These are phyloP conservation scores for Nidula microcarpa DNA, from an alignment of 768 basidiomycete genomes.

Conservation along the genomic window DNA sequence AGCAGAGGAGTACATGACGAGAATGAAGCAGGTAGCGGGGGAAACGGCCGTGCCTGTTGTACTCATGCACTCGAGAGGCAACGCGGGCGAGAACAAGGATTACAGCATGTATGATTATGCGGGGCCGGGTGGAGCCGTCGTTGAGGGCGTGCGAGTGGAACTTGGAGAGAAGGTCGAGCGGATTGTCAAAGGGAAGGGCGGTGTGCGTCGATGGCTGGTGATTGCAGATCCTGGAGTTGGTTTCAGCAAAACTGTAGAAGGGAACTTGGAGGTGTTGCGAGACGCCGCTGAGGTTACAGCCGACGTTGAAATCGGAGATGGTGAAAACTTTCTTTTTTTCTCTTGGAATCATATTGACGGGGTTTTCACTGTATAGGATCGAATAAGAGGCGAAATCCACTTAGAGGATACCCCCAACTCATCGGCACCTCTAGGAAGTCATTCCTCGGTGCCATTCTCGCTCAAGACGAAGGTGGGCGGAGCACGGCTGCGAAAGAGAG, in stretches of 20 bases:
- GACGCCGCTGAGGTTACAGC: constrained; percentile 42
- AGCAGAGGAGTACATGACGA: constrained; percentile 35
- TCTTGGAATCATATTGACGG: background rate
- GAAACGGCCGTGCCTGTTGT: constrained; percentile 74
- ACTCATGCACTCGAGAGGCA: constrained; percentile 93
- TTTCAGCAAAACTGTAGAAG: constrained; percentile 83
- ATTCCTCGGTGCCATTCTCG: constrained; percentile 70
- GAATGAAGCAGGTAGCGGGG: constrained; percentile 68
- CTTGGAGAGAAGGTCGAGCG: constrained; percentile 64
- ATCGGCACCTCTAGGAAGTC: constrained; percentile 84
- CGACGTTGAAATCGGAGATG: constrained; percentile 25
- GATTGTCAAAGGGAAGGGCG: constrained; percentile 64
- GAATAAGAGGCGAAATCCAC: constrained; percentile 34
- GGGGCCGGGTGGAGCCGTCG: constrained; percentile 36
- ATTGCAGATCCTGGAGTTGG: constrained; percentile 92
- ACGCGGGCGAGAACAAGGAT: constrained; percentile 72
- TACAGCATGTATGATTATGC: constrained; percentile 45
- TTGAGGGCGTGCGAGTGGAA: constrained; percentile 69
- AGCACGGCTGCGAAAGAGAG: constrained; percentile 65
- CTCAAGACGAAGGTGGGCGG: constrained; percentile 44
- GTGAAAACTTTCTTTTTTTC: constrained; percentile 11
- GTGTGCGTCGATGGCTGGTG: constrained; percentile 84
- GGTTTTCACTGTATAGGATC: constrained; percentile 5
- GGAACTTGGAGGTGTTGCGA: constrained; percentile 68
- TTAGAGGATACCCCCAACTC: constrained; percentile 61